phyloP scores from a whole-genome alignment of 1,284 basidiomycete genomes.

The Coriolopsis trogii region DNA sequence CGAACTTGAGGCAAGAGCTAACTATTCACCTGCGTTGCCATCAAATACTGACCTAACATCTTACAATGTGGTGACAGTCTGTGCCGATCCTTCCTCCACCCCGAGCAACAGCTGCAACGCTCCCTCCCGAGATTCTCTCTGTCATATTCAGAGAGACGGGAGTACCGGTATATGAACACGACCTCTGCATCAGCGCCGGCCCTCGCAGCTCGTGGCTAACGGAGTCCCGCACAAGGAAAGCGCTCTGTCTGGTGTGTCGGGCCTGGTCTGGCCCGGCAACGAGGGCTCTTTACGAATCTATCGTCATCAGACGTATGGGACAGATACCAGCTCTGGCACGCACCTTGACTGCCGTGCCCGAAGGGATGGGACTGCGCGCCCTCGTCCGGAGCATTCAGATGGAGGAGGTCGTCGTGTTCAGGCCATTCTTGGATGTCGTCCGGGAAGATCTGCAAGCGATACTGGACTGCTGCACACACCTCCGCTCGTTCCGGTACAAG shows the following conservation, averaged over 20 bases:
- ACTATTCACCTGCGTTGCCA: background rate
- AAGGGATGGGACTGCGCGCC: background rate
- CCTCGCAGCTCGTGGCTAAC: background rate
- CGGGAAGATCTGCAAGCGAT: background rate
- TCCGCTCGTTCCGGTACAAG: too few species aligned
- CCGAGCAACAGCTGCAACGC: too few species aligned
- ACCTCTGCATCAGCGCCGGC: background rate
- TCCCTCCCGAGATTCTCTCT: too few species aligned
- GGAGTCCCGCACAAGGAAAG: conserved; percentile 1
- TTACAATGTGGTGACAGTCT: background rate
- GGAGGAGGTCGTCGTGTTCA: too few species aligned
- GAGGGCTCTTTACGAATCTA: conserved; percentile 6
- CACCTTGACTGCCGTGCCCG: background rate
- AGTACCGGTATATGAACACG: background rate
- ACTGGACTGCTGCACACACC: background rate
- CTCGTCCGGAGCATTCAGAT: conserved; percentile 1
- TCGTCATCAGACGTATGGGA: conserved; percentile 8
- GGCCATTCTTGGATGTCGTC: too few species aligned
- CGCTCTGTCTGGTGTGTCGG: conserved; percentile 2
- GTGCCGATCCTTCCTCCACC: background rate
- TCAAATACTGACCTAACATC: background rate
- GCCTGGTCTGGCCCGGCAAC: conserved; percentile 7
- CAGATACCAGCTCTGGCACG: conserved; percentile 8
- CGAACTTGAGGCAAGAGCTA: background rate
- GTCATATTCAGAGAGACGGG: background rate